Evolutionary conservation across 2,329 filamentous ascomycete genomes (phyloP), one percentile per base, ranked within the genome.

Genomic region (Fusarium poae): DNA sequence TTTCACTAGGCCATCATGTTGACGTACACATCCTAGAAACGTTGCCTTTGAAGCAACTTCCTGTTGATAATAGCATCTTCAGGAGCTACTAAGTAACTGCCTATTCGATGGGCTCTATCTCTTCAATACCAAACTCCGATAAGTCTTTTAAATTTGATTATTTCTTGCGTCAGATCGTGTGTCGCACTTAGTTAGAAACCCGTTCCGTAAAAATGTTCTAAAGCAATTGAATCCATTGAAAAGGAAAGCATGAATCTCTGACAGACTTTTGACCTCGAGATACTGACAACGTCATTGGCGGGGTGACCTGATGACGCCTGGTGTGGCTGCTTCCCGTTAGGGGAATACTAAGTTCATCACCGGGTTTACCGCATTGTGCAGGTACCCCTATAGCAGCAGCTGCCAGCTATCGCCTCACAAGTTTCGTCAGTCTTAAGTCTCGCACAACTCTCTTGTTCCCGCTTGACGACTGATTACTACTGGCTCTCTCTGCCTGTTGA

Each of bases 211-310:
- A 16, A 35, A 15, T 39, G 10, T 25, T 40, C n/a, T n/a, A 12
- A 43, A 56, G 34, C 27, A 52, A 40, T 27, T 44, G 27, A 52
- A 54, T 53, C 50, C 25, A 39, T 70, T 45, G 34, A 25, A 44
- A 25, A 39, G 7, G 21, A 43, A 70, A 58, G 57, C 46, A 70
- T 39, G 25, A 66, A 60, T 52, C 34, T 67, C 49, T 63, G 57
- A 67, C 65, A 63, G 50, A 45, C 32, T 34, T 62, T 65, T 51
- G 49, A 27, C 49, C 42, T 40, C 62, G 57, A 62, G 45, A 70
- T 59, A 59, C 62, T 34, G 40, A 65, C 59, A 75, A 75, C 73
- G 73, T 75, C 73, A 75, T 75, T 75, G 73, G 73, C 71, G 73
- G 73, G 73, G 73, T 72, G 73, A 73, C 64, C 61, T 46, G 67